phyloP scores from a whole-genome alignment of 805 yeast genomes.

The Wickerhamiella occidentalis region DNA sequence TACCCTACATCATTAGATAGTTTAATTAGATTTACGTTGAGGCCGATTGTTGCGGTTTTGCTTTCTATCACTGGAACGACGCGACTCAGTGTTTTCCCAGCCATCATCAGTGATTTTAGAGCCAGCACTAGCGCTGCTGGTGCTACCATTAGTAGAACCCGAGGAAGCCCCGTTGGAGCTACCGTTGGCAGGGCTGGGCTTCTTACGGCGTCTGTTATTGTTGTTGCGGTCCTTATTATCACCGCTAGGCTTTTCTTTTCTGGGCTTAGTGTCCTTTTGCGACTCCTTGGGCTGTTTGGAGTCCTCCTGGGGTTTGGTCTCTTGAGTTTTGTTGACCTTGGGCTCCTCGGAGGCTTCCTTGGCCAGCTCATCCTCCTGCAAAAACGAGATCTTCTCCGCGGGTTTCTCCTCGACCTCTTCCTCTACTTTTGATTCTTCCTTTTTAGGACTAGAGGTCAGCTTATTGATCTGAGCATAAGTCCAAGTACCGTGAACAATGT shows the following conservation, averaged over 20 bases:
- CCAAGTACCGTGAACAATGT: conserved; percentile 19
- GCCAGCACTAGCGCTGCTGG: background rate
- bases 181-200: background rate
- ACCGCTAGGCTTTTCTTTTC: background rate
- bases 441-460: conserved; percentile 1
- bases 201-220: background rate
- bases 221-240: background rate
- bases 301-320: background rate
- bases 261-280: background rate
- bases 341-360: background rate
- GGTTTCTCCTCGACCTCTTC: background rate
- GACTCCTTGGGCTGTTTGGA: background rate
- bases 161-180: background rate
- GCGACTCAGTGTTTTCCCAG: conserved; percentile 1
- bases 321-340: background rate
- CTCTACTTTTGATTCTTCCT: background rate
- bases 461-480: conserved; percentile 8
- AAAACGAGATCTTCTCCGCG: conserved; percentile 11
- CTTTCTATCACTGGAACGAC: conserved; percentile 1
- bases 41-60: background rate
- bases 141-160: background rate
- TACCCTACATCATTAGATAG: conserved; percentile 6
- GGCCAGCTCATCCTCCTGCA: conserved; percentile 16
- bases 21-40: background rate
- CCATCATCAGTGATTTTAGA: background rate